Evolutionary conservation across 306 rosid genomes (phyloP), one percentile per base, ranked within the genome.

Genomic region (Delonix regia): DNA sequence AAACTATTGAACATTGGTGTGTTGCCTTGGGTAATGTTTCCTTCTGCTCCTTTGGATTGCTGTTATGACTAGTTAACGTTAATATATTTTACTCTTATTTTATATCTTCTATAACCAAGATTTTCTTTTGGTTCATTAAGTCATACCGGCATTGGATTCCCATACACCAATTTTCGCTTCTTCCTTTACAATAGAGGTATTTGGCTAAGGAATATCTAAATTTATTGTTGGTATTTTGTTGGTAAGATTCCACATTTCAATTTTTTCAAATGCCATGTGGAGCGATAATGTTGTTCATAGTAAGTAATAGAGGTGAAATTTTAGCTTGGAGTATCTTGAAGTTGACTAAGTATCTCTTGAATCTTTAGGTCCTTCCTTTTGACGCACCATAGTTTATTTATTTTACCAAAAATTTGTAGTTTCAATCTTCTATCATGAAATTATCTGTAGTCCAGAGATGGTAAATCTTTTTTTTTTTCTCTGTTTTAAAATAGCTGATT

Each of bases 101-200:
- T 61, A 22, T 69, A 18, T 53, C 41, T 42, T 41, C 53, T 81
- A 68, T 81, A 74, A 59, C 67, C 38, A 56, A 61, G 16, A 49
- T 41, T 63, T 60, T 62, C 55, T 16, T 51, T 84, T 75, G 55
- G 73, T 59, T 82, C 62, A 82, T 78, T 88, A 92, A 97, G 97
- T 94, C 70, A 90, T 94, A 71, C 98, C 98, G 57, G 96, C 98
- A 57, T 83, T 94, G 87, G 97, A 92, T 85, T 76, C 96, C 61
- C 83, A 73, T 69, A 92, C 98, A 0, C 98, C 98, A 74, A 92
- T 92, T 74, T 94, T 85, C 80, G 98, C 98, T n/a, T 94, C 98
- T 70, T 94, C 98, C 81, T 94, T 94, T 81, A 94, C 98, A 47
- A 89, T 94, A 97, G 98, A 94, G 98, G 98, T 94, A 84, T 59